These are phyloP conservation scores for Alternaria arbusti DNA, from an alignment of 2,329 filamentous ascomycete species.

Conservation along the genomic window DNA sequence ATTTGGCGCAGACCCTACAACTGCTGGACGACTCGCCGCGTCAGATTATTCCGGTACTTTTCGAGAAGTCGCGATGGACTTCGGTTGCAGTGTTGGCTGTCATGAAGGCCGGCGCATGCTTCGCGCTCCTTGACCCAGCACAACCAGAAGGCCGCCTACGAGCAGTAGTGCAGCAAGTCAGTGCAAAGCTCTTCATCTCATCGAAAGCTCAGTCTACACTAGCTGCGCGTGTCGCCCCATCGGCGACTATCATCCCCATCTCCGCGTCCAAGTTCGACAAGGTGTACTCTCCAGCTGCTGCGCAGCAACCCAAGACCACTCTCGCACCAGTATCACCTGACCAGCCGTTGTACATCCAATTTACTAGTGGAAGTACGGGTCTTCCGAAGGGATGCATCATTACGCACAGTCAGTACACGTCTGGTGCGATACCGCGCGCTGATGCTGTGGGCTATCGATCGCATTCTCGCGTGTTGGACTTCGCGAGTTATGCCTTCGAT, in stretches of 20 bases:
- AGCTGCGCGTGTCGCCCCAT: constrained; percentile 36
- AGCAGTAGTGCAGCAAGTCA: constrained; percentile 40
- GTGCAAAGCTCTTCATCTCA: constrained; percentile 35
- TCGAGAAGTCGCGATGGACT: constrained; percentile 51
- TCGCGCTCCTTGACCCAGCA: constrained; percentile 45
- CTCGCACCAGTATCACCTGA: constrained; percentile 35
- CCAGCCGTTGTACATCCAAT: constrained; percentile 43
- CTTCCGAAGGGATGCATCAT: constrained; percentile 45
- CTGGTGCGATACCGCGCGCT: constrained; percentile 44
- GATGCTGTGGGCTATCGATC: constrained; percentile 41
- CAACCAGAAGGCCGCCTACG: constrained; percentile 44
- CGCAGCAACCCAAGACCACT: constrained; percentile 35
- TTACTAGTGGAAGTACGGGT: constrained; percentile 47
- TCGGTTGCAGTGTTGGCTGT: constrained; percentile 48
- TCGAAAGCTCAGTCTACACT: constrained; percentile 39
- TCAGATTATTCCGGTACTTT: constrained; percentile 47
- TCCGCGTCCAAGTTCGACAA: constrained; percentile 41
- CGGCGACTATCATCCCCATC: constrained; percentile 41
- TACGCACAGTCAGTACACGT: constrained; percentile 44
- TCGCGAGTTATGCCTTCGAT: constrained; percentile 49
- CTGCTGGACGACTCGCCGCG: constrained; percentile 33
- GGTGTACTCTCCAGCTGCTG: constrained; percentile 33
- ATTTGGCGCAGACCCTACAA: constrained; percentile 36
- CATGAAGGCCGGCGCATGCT: constrained; percentile 50
- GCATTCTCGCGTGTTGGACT: constrained; percentile 45